phyloP scores from a whole-genome alignment of 2,329 filamentous ascomycete species.

The Fusarium oligoseptatum region DNA sequence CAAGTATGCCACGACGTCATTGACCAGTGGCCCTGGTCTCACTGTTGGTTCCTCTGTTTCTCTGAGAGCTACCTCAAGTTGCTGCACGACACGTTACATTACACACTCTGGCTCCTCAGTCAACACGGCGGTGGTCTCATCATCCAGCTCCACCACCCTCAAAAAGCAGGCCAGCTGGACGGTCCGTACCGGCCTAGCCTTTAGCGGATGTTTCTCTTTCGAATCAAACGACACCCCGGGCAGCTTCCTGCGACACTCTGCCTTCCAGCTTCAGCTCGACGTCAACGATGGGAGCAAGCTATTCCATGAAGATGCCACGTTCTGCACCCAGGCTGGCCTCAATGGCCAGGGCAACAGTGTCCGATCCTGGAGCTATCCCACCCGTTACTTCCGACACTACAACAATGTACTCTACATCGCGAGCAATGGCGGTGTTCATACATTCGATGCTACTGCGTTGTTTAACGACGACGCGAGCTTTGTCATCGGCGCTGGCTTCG shows the following conservation, averaged over 20 bases:
- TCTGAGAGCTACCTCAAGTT: constrained; percentile 14
- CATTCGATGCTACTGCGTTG: constrained; percentile 5
- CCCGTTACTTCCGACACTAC: constrained; percentile 23
- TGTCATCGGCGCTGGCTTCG: neutral
- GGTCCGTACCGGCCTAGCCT: constrained; percentile 18
- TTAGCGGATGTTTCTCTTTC: constrained; percentile 23
- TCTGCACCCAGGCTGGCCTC: constrained; percentile 24
- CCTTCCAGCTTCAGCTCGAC: constrained; percentile 1
- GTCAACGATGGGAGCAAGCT: constrained; percentile 12
- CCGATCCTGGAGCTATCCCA: constrained; percentile 31
- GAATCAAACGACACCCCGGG: constrained; percentile 26
- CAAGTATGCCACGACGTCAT: constrained; percentile 15
- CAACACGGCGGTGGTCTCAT: constrained; percentile 18
- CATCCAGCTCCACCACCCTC: constrained; percentile 12
- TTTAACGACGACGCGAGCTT: constrained; percentile 24
- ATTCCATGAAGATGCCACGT: constrained; percentile 25
- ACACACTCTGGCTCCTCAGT: constrained; percentile 14
- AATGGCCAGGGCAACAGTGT: constrained; percentile 10
- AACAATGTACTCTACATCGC: constrained; percentile 7
- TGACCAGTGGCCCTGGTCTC: constrained; percentile 10
- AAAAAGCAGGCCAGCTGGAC: constrained; percentile 31
- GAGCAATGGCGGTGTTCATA: constrained; percentile 22
- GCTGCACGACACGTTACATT: constrained; percentile 19
- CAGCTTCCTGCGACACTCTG: constrained; percentile 16
- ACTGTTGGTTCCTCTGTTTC: constrained; percentile 22